Base-by-base conservation (phyloP, 2,329 filamentous ascomycete species). In the Clarireedia sp. region DNA sequence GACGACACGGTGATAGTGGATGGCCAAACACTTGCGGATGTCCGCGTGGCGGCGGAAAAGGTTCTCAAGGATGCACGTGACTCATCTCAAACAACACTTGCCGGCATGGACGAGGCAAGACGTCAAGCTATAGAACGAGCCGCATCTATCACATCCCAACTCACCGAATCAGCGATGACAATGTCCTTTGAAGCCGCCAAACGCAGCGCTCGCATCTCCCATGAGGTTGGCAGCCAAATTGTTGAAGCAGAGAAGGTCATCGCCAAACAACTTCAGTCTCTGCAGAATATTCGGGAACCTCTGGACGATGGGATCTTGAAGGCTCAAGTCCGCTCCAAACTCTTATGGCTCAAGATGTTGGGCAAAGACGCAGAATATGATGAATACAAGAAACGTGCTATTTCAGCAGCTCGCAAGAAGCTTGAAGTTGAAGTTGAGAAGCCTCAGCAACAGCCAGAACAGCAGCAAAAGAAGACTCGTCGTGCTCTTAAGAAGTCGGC, bases 301-400 rank as follows among this genome's bases (percentile, higher is more conserved):
- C 61, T 77, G 2, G 68, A 75, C 24, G 66, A 80, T 5, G 68
- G 70, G 0, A 60, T 83, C 9, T 68, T 82, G 26, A 73, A 73
- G 40, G 78, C 80, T 14, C 81, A 82, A 63, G 71, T 85, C 24
- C 71, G 71, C 44, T 80, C 81, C 14, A 80, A 76, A 66, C 71
- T 82, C 33, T 73, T 76, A 70, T 83, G 79, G 79, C 69, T 84
- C 49, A 77, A 74, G 65, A 49, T 80, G 33, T 77, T 74, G 50
- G 78, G 78, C 19, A 77, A 75, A 61, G 66, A 63, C 2, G 71
- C 75, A 16, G 76, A 80, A 61, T 70, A 75, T 51, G 65, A 70
- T 3, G 70, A 69, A 2, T 82, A 81, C 58, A 62, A 72, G 54
- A 68, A 65, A 51, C 79, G 78, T 59, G 80, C 79, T 9, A 71